Evolutionary conservation across 2,329 filamentous ascomycete genomes (phyloP).

Genomic region (Cercospora sesami): DNA sequence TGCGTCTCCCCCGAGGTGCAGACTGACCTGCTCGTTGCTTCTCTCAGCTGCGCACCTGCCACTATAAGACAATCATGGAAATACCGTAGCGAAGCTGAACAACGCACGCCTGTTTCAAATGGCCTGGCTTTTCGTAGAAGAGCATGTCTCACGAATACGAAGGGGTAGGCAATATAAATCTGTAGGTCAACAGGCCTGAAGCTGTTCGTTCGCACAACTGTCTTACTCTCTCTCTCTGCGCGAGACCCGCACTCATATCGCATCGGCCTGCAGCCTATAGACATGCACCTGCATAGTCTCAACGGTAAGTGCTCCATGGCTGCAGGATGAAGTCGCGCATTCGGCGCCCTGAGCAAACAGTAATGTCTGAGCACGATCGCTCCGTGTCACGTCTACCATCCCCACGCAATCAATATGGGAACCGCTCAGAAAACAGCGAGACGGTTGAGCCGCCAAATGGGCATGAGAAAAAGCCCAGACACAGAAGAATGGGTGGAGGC

Average conservation of each 20-base stretch:
- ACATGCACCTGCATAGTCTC: neutral
- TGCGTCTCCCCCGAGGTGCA: neutral
- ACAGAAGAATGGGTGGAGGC: neutral
- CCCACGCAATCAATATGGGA: neutral
- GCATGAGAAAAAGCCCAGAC: neutral
- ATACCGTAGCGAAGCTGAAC: neutral
- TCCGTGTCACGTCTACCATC: neutral
- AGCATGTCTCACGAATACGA: neutral
- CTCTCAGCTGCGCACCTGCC: neutral
- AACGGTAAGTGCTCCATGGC: neutral
- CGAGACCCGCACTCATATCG: neutral
- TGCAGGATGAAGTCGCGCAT: neutral
- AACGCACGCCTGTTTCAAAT: neutral
- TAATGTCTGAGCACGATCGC: neutral
- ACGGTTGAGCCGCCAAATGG: neutral
- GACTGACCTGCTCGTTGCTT: neutral
- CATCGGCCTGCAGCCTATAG: neutral
- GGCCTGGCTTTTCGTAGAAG: neutral
- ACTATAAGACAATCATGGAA: neutral
- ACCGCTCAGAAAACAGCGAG: neutral
- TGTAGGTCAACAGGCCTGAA: neutral
- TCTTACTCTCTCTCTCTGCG: neutral
- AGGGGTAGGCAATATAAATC: neutral
- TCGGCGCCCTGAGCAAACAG: neutral
- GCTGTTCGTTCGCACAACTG: neutral